Evolutionary conservation across 768 basidiomycete species (phyloP), one percentile per base, ranked within the genome.

Genomic region (Rhodotorula paludigena): DNA sequence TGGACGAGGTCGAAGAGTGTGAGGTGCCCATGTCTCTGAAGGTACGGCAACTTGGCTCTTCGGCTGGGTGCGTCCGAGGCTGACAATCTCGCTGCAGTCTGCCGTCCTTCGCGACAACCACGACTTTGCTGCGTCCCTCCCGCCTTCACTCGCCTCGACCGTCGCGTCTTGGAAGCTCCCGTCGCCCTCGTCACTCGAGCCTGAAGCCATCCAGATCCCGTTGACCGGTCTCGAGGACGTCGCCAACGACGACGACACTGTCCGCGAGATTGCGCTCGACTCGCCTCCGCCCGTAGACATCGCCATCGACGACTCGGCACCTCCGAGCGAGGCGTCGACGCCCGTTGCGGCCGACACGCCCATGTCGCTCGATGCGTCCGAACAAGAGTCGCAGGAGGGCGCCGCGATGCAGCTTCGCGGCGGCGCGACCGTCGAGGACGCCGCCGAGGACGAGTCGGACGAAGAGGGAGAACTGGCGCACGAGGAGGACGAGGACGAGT

Each of bases 391-490:
- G 57, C 69, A 42, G 38, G 58, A 63, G 30, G 54, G 36, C 33
- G 60, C 55, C 57, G 36, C 54, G 39, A 6, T 67, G 32, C 47
- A 58, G 10, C 18, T 70, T 9, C 55, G 64, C 1, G 64, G 61
- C 5, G 67, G 71, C 8, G 69, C 69, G 8, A 39, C 80, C 33
- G 77, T 80, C 12, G 80, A 78, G 72, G 79, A 81, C 23, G 82
- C 80, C 20, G 48, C 36, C 33, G 44, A 60, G 54, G 33, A 44
- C 20, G 80, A 78, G 73, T 79, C 80, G 23, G 82, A 81, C 2
- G 47, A 28, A 32, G 41, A 52, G 59, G 58, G 56, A 18, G 65
- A 67, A 42, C 82, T 81, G 1, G 80, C 81, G 23, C 41, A 60
- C 35, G 63, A 58, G 18, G 60, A 60, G 9, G 63, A 54, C 9